A percentile compares a stretch with the other conserved stretches of the same genome.
Evolutionary conservation across 164 flowering plant genomes (phyloP).

Genomic region (Hamamelis virginiana): DNA sequence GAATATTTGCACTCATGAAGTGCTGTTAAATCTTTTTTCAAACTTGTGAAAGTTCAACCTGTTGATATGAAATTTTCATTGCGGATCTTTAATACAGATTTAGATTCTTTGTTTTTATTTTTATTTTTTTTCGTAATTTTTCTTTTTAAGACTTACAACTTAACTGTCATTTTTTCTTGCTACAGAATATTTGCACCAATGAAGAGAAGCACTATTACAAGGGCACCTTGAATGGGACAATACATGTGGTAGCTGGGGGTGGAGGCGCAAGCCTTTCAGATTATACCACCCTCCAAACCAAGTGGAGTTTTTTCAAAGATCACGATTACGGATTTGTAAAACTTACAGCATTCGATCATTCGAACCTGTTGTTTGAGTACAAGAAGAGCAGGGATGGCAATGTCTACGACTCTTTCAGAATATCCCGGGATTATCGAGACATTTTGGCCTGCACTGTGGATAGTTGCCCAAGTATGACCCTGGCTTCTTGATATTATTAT

Average conservation of each 20-base stretch:
- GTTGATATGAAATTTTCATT: too few species aligned
- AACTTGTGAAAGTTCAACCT: too few species aligned
- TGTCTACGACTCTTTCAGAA: conserved; percentile 75
- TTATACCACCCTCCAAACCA: conserved; percentile 50
- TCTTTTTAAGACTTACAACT: too few species aligned
- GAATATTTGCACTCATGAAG: too few species aligned
- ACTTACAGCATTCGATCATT: conserved; percentile 82
- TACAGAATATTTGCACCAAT: conserved; percentile 65
- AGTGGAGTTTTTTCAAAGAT: conserved; percentile 75
- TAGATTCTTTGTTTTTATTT: too few species aligned
- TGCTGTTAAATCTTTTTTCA: too few species aligned
- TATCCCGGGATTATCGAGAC: conserved; percentile 72
- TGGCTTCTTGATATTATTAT: conserved; percentile 42
- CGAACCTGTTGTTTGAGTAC: conserved; percentile 77
- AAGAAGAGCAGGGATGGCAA: conserved; percentile 84
- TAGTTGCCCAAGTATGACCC: conserved; percentile 67
- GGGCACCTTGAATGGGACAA: conserved; percentile 76
- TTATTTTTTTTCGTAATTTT: too few species aligned
- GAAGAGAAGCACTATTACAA: conserved; percentile 48
- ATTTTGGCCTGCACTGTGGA: conserved; percentile 72
- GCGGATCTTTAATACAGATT: too few species aligned
- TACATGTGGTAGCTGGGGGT: conserved; percentile 80
- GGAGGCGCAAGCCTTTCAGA: conserved; percentile 68
- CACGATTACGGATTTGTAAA: conserved; percentile 74
- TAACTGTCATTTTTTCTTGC: background rate